Percentiles rank a stretch among this genome's conserved stretches.
Evolutionary conservation across 192 early-diverging fungal species (phyloP).

Genomic region (Diversispora eburnea): DNA sequence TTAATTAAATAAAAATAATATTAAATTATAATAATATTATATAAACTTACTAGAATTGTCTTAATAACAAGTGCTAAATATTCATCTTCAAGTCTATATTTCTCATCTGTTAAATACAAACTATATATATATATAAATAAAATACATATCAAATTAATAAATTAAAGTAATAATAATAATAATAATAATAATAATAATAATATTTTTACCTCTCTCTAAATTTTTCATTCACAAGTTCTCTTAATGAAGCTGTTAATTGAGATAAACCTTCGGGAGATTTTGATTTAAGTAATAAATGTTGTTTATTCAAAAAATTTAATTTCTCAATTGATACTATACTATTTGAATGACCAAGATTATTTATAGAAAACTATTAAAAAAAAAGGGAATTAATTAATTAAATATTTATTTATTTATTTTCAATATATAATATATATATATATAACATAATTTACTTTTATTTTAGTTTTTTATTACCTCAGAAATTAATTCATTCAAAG

Average conservation of each 20-base stretch:
- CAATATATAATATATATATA: too few relatives aligned
- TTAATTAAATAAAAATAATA: background rate
- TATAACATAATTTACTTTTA: too few relatives aligned
- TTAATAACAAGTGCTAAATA: slow-evolving; percentile 47
- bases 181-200: background rate
- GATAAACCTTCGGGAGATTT: slow-evolving; percentile 41
- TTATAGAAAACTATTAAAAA: slow-evolving; percentile 54
- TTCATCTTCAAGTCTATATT: slow-evolving; percentile 28
- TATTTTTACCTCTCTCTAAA: slow-evolving; percentile 33
- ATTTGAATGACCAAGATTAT: slow-evolving; percentile 56
- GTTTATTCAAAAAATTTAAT: slow-evolving; percentile 73
- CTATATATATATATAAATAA: slow-evolving; percentile 24
- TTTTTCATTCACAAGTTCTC: slow-evolving; percentile 29
- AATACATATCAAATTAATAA: background rate
- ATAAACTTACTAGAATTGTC: slow-evolving; percentile 41
- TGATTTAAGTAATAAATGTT: slow-evolving; percentile 52
- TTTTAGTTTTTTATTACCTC: slow-evolving; percentile 37
- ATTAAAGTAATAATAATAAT: background rate
- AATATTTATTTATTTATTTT: background rate
- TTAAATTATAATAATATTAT: background rate
- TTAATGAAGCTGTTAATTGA: slow-evolving; percentile 40
- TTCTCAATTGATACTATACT: slow-evolving; percentile 65
- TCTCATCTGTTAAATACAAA: slow-evolving; percentile 31
- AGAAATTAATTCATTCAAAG: slow-evolving; percentile 54
- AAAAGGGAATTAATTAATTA: background rate